Base-by-base conservation (phyloP, 306 rosid genomes). In the barrel medic (Medicago truncatula) region DNA sequence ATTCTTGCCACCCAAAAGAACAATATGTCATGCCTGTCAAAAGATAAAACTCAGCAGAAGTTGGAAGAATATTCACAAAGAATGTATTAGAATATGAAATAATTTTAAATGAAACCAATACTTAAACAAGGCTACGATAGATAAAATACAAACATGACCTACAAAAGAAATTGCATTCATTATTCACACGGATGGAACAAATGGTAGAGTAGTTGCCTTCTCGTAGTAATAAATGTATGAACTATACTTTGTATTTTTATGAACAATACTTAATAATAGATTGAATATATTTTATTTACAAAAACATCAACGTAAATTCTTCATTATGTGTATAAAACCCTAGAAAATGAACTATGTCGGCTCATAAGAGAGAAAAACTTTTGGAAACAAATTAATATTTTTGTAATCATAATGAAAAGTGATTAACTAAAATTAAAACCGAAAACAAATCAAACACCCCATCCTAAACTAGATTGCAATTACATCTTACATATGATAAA, bases 1-100 rank as follows among this genome's bases (percentile, higher is more conserved):
- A 94, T 94, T 83, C 98, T 90, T 61, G 97, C 98, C 77, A 94
- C 98, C 98, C 98, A 94, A 77, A 94, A 94, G 90, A 94, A 94
- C 83, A 94, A 71, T 79, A 94, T 94, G 83, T 94, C 97, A 76
- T 94, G 98, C 91, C 98, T 94, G 92, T 67, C 76, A 82, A 78
- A 61, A 76, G 49, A 82, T 74, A 59, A 53, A 71, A 75, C 69
- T 78, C 15, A 74, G 36, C 60, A 78, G 80, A 34, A 76, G 49
- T 43, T 58, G 71, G 59, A 58, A 65, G 34, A 34, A 40, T 62
- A 62, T 11, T 66, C 21, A 31, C 25, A 47, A 69, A 17, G 54
- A 61, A 61, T 15, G 36, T 47, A 61, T 11, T 53, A 54, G 20
- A 52, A 36, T 16, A 84, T 41, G 23, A 76, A 23, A 62, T 44